These are phyloP conservation scores for Apostasia ramifera DNA, from an alignment of 106 monocot species.

Conservation along the genomic window DNA sequence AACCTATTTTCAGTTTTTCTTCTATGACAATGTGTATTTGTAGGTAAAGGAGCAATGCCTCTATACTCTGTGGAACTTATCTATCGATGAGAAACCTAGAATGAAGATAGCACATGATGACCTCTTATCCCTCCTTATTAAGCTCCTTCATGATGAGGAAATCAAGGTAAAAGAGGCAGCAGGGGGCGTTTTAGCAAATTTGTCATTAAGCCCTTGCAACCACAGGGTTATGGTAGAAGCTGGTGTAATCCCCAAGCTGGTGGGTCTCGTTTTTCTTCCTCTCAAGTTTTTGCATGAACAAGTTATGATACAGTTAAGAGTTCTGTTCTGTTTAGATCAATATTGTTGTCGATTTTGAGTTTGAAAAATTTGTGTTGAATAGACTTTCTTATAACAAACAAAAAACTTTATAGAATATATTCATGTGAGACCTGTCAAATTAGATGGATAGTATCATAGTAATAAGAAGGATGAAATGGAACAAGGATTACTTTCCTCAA, in stretches of 20 bases:
- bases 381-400: too few relatives aligned
- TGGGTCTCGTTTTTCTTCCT: constrained; percentile 21
- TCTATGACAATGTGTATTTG: constrained; percentile 3
- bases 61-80: constrained; percentile 76
- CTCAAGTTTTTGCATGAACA: too few relatives aligned
- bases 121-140: constrained; percentile 47
- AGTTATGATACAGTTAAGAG: too few relatives aligned
- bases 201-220: constrained; percentile 45
- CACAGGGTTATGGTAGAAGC: constrained; percentile 62
- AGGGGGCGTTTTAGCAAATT: constrained; percentile 69
- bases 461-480: too few relatives aligned
- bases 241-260: constrained; percentile 74
- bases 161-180: constrained; percentile 82
- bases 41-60: constrained; percentile 76
- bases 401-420: too few relatives aligned
- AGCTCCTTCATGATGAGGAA: constrained; percentile 71
- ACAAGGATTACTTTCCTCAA: too few relatives aligned
- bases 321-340: too few relatives aligned
- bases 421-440: too few relatives aligned
- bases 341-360: too few relatives aligned
- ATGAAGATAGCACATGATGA: constrained; percentile 43
- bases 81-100: constrained; percentile 51
- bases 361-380: too few relatives aligned
- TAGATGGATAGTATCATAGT: too few relatives aligned
- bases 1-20: not conserved